Percentiles rank a stretch among this genome's conserved stretches.
Conservation (phyloP, 2,329 filamentous ascomycete genomes). For the Chaetoscypha palmicola region DNA sequence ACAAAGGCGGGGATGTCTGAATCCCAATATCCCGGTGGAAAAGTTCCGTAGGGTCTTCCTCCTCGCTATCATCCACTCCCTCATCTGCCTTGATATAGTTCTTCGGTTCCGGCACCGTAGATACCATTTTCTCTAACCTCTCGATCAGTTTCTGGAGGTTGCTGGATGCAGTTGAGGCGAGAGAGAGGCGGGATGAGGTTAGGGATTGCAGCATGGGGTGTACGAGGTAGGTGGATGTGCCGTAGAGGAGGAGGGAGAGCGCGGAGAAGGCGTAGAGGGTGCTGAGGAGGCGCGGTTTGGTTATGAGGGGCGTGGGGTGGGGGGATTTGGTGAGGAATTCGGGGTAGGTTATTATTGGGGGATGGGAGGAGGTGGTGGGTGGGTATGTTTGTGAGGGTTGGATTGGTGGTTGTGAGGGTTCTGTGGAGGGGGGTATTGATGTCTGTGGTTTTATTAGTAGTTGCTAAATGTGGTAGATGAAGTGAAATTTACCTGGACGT, state of each 20-base stretch:
- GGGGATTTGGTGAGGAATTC: slow-evolving; percentile 56
- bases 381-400: slow-evolving; percentile 30
- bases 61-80: slow-evolving; percentile 40
- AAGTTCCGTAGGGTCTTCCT: slow-evolving; percentile 64
- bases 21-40: slow-evolving; percentile 77
- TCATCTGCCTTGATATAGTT: slow-evolving; percentile 15
- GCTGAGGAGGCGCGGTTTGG: slow-evolving; percentile 49
- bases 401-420: slow-evolving; percentile 16
- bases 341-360: slow-evolving; percentile 61
- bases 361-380: slow-evolving; percentile 35
- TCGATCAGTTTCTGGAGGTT: slow-evolving; percentile 46
- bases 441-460: slow-evolving; percentile 4
- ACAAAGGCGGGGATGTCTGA: slow-evolving; percentile 57
- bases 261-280: slow-evolving; percentile 52
- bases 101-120: slow-evolving; percentile 45
- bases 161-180: slow-evolving; percentile 40
- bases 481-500: slow-evolving; percentile 3
- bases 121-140: slow-evolving; percentile 50
- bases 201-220: slow-evolving; percentile 50
- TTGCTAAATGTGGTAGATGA: slow-evolving; percentile 5
- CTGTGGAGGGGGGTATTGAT: slow-evolving; percentile 8
- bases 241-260: slow-evolving; percentile 60
- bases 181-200: slow-evolving; percentile 44
- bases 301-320: slow-evolving; percentile 55
- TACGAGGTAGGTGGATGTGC: slow-evolving; percentile 61